Base-by-base conservation (phyloP, 352 stramenopile genomes). In the Phytophthora brassicae region DNA sequence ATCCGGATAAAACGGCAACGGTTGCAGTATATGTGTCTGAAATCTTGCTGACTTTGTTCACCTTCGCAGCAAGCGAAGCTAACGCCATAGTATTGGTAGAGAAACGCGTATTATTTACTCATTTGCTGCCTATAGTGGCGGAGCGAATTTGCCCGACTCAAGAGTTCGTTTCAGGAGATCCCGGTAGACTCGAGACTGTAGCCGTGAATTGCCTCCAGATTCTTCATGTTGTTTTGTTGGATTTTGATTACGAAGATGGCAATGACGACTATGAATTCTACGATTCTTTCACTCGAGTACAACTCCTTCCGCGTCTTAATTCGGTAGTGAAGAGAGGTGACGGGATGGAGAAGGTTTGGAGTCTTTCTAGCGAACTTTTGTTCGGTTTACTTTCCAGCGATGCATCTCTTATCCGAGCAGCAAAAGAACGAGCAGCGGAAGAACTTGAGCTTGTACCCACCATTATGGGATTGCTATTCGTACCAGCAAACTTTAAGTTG, bases 101-200 rank as follows among this genome's bases (percentile, higher is more conserved):
- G 38, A 55, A 69, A 8, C 59, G 77, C 14, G 48, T 73, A 7
- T 35, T 89, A 4, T 88, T 86, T 20, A 64, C 58, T 0, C 71
- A 86, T 43, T 65, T 91, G n/a, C 50, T 91, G 7, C 79, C 80
- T 24, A 61, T 68, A 6, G 43, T 91, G 2, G 63, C 78, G 6
- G 67, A 77, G 2, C 70, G 74, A 38, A 38, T 75, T 29, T 28
- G 29, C 20, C 19, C 31, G 5, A 60, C 39, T 13, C 7, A 45
- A 24, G 19, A 45, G 16, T n/a, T 24, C 12, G 17, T 45, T 0
- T 22, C 20, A 24, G 20, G 35, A 16, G 28, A 33, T 6, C 0
- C 7, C 16, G 45, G 38, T 22, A 31, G 17, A 31, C 38, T 17
- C 23, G 46, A 78, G 48, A 54, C 63, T 42, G 48, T 77, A 4